Percentiles rank a stretch among this genome's conserved stretches.
Evolutionary conservation across 129 eudicot species (phyloP).

Genomic region (Pseudognaphalium luteoalbum): DNA sequence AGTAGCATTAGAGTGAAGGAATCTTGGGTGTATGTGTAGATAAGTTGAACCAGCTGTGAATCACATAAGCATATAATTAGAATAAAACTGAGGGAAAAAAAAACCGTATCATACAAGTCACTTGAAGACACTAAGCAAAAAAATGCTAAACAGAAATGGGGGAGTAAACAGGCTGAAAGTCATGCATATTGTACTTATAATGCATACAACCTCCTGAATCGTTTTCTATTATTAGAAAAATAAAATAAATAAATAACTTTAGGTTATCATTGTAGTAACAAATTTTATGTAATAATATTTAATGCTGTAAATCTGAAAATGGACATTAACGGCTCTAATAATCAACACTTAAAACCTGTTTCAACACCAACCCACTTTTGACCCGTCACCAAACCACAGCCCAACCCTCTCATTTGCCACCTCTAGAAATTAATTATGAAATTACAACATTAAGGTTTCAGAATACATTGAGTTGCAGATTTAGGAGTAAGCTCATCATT

Average conservation of each 20-base stretch:
- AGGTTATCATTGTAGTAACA: neutral
- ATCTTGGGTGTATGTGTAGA: constrained; percentile 82
- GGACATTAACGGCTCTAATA: neutral
- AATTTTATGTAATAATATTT: neutral
- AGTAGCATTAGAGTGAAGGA: constrained; percentile 96
- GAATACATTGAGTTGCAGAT: constrained; percentile 48
- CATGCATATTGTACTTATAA: neutral
- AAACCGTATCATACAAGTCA: neutral
- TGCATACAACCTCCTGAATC: neutral
- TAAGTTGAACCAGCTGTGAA: constrained; percentile 55
- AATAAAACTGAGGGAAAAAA: neutral
- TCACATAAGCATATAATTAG: constrained; percentile 20
- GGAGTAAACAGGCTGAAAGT: neutral
- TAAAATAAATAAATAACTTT: too few relatives aligned
- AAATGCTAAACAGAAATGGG: neutral
- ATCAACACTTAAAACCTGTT: neutral
- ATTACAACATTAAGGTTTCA: neutral
- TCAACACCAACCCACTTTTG: neutral
- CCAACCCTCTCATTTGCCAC: neutral
- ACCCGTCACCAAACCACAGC: neutral
- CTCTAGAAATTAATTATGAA: neutral
- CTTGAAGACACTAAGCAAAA: too few relatives aligned
- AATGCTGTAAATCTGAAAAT: neutral
- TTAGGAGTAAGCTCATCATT: constrained; percentile 40
- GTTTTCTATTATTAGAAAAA: neutral